Base-by-base conservation (phyloP, 495 filamentous ascomycete species). In the Aspergillus affinis region DNA sequence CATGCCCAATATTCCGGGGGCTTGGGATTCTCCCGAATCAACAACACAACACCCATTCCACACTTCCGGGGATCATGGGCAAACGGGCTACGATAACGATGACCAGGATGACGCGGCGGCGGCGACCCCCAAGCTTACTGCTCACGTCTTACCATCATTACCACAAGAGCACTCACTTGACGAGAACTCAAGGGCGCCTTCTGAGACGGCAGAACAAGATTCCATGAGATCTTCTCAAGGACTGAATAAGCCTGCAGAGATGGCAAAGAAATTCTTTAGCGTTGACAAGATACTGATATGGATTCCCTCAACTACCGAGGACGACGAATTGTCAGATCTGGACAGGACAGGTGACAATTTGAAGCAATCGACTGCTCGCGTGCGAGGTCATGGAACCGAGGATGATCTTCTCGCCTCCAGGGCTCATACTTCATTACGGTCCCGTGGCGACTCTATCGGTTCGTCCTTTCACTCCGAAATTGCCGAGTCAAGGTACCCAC, bases 1-100 rank as follows among this genome's bases (percentile, higher is more conserved):
- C 32, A 80, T 67, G 67, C 73, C 70, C 26, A 74, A 72, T 41
- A 86, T 88, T 73, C 86, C 86, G 13, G 86, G 86, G 6, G 79
- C 72, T 36, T 89, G 85, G 87, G 83, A 82, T 62, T 80, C 72
- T 6, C 73, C 70, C 23, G 66, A 65, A 23, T 55, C 66, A 29
- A 64, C 58, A 18, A 44, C 51, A 10, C 50, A 48, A 29, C 47
- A 30, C n/a, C 44, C 51, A 5, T 30, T 29, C 62, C 20, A 50
- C 45, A 48, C 46, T 26, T 6, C 44, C n/a, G 17, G 10, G 17
- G 15, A 36, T 8, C 5, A 18, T 10, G 26, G 19, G 12, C 46
- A 55, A 27, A 54, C 49, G 12, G 53, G 56, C 17, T 20, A 58
- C 6, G 23, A 48, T 15, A 41, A 51, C 17, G 48, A 61, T 15